Percentiles rank a stretch among this genome's conserved stretches.
phyloP scores from a whole-genome alignment of 2,329 filamentous ascomycete species.

The Epicoccum sorghinum region DNA sequence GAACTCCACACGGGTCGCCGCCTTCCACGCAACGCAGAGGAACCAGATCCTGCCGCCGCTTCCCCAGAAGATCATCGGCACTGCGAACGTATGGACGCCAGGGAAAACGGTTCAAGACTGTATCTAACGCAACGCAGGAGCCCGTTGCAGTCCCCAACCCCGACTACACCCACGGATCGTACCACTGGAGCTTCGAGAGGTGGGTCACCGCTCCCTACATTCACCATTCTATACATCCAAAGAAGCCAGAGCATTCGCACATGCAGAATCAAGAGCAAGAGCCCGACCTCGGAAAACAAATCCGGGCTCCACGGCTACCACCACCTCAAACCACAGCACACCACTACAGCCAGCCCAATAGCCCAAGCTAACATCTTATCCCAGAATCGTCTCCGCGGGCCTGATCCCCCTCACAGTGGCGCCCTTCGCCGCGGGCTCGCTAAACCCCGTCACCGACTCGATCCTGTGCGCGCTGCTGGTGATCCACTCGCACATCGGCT shows the following conservation, averaged over 20 bases:
- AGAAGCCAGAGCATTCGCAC: neutral
- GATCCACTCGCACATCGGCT: conserved; percentile 94
- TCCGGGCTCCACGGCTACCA: conserved; percentile 1
- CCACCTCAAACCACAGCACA: neutral
- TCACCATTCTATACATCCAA: neutral
- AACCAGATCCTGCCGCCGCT: conserved; percentile 79
- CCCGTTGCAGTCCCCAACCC: conserved; percentile 75
- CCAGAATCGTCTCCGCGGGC: conserved; percentile 74
- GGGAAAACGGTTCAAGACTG: neutral
- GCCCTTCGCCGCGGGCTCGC: conserved; percentile 87
- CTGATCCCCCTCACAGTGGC: conserved; percentile 87
- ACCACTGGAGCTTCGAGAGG: conserved; percentile 97
- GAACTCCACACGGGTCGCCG: conserved; percentile 63
- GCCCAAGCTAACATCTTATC: conserved; percentile 40
- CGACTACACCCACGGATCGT: conserved; percentile 84
- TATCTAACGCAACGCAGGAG: conserved; percentile 54
- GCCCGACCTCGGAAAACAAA: neutral
- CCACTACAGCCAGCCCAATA: neutral
- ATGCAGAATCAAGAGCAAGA: neutral
- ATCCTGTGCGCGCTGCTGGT: conserved; percentile 82
- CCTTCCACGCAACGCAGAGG: conserved; percentile 84
- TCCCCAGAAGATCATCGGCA: conserved; percentile 83
- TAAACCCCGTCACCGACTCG: conserved; percentile 89
- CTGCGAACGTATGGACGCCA: conserved; percentile 52
- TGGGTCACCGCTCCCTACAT: conserved; percentile 34